phyloP scores from a whole-genome alignment of 352 stramenopile species.

The Phytophthora rubi region DNA sequence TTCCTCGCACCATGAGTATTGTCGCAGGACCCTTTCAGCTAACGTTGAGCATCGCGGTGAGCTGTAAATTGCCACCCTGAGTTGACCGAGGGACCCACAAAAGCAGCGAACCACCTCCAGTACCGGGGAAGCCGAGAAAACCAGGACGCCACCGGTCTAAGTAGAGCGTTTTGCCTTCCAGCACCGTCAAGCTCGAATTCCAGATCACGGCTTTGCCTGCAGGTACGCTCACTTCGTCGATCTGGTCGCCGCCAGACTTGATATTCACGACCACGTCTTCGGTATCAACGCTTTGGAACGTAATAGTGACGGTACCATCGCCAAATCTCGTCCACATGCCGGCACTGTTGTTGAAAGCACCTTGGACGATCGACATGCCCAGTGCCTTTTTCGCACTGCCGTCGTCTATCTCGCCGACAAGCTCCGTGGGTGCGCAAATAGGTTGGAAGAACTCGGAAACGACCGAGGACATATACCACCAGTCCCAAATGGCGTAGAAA shows the following conservation, averaged over 20 bases:
- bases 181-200: constrained; percentile 25
- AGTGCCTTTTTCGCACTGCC: constrained; percentile 49
- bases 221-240: constrained; percentile 40
- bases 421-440: constrained; percentile 48
- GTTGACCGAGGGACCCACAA: constrained; percentile 42
- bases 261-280: constrained; percentile 48
- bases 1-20: too few relatives aligned
- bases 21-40: constrained; percentile 6
- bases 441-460: constrained; percentile 54
- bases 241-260: constrained; percentile 40
- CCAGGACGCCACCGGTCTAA: constrained; percentile 49
- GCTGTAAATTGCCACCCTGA: constrained; percentile 30
- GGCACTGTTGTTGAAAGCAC: constrained; percentile 47
- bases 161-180: constrained; percentile 50
- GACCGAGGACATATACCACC: constrained; percentile 50
- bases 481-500: constrained; percentile 50
- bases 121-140: constrained; percentile 36
- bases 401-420: constrained; percentile 55
- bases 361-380: constrained; percentile 42
- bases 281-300: constrained; percentile 44
- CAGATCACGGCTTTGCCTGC: constrained; percentile 32
- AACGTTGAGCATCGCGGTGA: constrained; percentile 34
- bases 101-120: constrained; percentile 41
- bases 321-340: constrained; percentile 43
- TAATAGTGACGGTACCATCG: constrained; percentile 41